Conservation (phyloP, 306 rosid species). For the Canavalia gladiata region DNA sequence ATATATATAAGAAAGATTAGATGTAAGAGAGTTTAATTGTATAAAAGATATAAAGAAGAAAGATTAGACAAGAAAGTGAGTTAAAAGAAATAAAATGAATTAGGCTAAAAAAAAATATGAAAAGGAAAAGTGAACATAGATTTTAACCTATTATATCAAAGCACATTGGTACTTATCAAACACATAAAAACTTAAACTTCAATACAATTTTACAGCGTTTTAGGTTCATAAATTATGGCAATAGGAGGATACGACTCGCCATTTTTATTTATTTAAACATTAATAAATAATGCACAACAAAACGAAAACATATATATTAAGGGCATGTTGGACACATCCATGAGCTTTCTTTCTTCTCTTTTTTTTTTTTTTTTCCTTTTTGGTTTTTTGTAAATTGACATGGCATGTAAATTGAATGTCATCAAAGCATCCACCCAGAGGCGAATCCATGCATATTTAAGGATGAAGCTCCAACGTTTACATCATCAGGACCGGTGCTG, state of each 20-base stretch:
- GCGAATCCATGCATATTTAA: slow-evolving; percentile 63
- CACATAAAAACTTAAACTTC: background rate
- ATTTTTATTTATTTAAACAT: slow-evolving; percentile 43
- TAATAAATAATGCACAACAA: slow-evolving; percentile 29
- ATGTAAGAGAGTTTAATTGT: too few species aligned
- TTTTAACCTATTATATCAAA: too few species aligned
- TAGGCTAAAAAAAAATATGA: too few species aligned
- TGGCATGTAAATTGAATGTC: slow-evolving; percentile 7
- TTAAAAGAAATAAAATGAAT: too few species aligned
- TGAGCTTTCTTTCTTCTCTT: background rate
- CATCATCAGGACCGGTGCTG: slow-evolving; percentile 52
- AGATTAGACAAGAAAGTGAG: too few species aligned
- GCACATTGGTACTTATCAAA: too few species aligned
- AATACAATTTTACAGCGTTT: slow-evolving; percentile 32
- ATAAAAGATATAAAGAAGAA: too few species aligned
- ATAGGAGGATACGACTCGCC: background rate
- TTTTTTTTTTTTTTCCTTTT: background rate
- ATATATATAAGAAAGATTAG: too few species aligned
- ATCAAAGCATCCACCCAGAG: slow-evolving; percentile 76
- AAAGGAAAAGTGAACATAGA: too few species aligned
- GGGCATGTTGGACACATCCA: background rate
- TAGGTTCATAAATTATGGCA: slow-evolving; percentile 30
- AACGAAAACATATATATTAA: background rate
- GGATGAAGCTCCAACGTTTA: slow-evolving; percentile 58
- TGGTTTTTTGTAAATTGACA: too few species aligned